These are phyloP conservation scores for Forsythia viridissima DNA, from an alignment of 257 asterid genomes.

Conservation along the genomic window DNA sequence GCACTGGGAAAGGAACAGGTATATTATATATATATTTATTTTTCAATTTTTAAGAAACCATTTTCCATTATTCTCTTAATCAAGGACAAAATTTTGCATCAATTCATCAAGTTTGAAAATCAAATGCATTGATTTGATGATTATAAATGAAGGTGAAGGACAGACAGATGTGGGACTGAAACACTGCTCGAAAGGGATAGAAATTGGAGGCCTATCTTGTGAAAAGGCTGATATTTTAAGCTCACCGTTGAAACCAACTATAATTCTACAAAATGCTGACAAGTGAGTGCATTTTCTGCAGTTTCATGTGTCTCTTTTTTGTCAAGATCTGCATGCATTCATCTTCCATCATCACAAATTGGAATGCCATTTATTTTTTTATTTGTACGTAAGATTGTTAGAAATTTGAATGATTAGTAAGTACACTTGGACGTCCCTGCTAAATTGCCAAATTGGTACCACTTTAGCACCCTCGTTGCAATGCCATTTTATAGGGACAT, in stretches of 20 bases:
- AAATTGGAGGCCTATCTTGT: constrained; percentile 24
- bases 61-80: constrained; percentile 29
- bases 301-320: background rate
- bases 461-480: too few relatives aligned
- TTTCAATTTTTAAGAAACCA: constrained; percentile 33
- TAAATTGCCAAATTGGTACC: too few relatives aligned
- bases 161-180: constrained; percentile 36
- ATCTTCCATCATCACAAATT: background rate
- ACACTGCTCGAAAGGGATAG: constrained; percentile 33
- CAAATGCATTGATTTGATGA: background rate
- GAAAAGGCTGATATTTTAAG: constrained; percentile 29
- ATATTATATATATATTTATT: constrained; percentile 24
- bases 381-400: too few relatives aligned
- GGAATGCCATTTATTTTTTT: background rate
- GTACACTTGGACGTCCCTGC: too few relatives aligned
- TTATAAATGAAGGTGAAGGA: constrained; percentile 33
- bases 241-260: background rate
- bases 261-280: constrained; percentile 35
- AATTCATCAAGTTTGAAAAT: constrained; percentile 17
- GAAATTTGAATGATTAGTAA: too few relatives aligned
- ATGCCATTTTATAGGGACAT: too few relatives aligned
- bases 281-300: constrained; percentile 44
- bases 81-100: constrained; percentile 13
- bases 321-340: background rate
- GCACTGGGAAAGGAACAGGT: constrained; percentile 83